A percentile compares a stretch with the other conserved stretches of the same genome.
Evolutionary conservation across 2,329 filamentous ascomycete species (phyloP).

Genomic region (Hansfordia pulvinata): DNA sequence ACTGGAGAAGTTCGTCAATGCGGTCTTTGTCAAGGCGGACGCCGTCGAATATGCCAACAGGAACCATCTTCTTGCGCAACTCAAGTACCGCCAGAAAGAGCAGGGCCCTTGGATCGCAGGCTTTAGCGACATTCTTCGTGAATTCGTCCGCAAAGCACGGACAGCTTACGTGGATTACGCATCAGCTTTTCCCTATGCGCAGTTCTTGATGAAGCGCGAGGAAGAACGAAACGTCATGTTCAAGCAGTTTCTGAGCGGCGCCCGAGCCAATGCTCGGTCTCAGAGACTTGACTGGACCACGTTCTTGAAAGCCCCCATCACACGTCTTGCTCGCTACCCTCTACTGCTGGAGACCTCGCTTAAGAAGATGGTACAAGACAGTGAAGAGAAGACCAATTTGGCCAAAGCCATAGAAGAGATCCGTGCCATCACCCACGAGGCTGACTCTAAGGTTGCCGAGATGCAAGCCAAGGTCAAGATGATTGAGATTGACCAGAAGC

Average conservation of each 20-base stretch:
- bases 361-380: constrained; percentile 71
- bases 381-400: constrained; percentile 80
- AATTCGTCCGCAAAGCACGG: constrained; percentile 95
- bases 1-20: constrained; percentile 64
- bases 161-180: constrained; percentile 86
- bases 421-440: constrained; percentile 76
- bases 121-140: constrained; percentile 93
- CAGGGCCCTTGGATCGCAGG: constrained; percentile 90
- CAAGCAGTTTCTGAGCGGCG: constrained; percentile 70
- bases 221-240: constrained; percentile 76
- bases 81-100: constrained; percentile 94
- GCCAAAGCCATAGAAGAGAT: constrained; percentile 82
- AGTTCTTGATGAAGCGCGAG: constrained; percentile 73
- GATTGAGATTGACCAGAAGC: constrained; percentile 68
- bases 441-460: constrained; percentile 83
- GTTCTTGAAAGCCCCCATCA: constrained; percentile 86
- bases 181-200: constrained; percentile 71
- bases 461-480: constrained; percentile 84
- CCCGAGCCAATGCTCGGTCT: constrained; percentile 64
- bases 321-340: constrained; percentile 79
- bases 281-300: constrained; percentile 86
- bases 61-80: constrained; percentile 78
- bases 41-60: constrained; percentile 83
- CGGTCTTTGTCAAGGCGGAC: constrained; percentile 86
- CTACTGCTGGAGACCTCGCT: constrained; percentile 72